Conservation (phyloP, 441 rosid genomes). For the Euphorbia corollata region DNA sequence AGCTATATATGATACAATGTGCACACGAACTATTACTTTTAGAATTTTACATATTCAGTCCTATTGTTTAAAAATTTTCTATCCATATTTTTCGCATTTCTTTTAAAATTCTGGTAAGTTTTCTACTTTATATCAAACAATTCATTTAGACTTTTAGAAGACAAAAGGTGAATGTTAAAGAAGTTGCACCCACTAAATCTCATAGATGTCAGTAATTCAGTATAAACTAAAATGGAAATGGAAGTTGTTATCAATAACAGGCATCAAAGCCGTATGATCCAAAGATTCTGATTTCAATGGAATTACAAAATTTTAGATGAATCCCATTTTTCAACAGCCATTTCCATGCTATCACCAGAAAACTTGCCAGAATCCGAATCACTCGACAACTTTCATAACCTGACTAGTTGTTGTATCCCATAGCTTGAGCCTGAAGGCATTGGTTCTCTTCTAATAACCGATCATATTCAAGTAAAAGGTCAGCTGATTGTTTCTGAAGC, state of each 20-base stretch:
- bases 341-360: slow-evolving; percentile 13
- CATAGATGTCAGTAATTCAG: slow-evolving; percentile 2
- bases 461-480: slow-evolving; percentile 80
- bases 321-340: slow-evolving; percentile 6
- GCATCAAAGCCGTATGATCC: slow-evolving; percentile 12
- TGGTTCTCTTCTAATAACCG: slow-evolving; percentile 83
- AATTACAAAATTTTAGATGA: slow-evolving; percentile 25
- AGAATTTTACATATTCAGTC: too few relatives aligned
- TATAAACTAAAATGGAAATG: slow-evolving; percentile 13
- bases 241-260: neutral
- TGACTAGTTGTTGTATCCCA: slow-evolving; percentile 38
- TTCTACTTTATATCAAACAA: too few relatives aligned
- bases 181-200: slow-evolving; percentile 12
- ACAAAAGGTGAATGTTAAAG: too few relatives aligned
- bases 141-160: too few relatives aligned
- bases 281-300: slow-evolving; percentile 12
- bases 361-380: slow-evolving; percentile 2
- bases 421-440: slow-evolving; percentile 61
- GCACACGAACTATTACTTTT: too few relatives aligned
- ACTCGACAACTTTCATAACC: slow-evolving; percentile 14
- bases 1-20: too few relatives aligned
- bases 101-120: too few relatives aligned
- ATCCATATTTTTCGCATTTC: too few relatives aligned
- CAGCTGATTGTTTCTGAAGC: slow-evolving; percentile 86
- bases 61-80: too few relatives aligned